Percentiles rank a stretch among this genome's conserved stretches.
Evolutionary conservation across 2,329 filamentous ascomycete genomes (phyloP).

Genomic region (Allantophomopsis lycopodina): DNA sequence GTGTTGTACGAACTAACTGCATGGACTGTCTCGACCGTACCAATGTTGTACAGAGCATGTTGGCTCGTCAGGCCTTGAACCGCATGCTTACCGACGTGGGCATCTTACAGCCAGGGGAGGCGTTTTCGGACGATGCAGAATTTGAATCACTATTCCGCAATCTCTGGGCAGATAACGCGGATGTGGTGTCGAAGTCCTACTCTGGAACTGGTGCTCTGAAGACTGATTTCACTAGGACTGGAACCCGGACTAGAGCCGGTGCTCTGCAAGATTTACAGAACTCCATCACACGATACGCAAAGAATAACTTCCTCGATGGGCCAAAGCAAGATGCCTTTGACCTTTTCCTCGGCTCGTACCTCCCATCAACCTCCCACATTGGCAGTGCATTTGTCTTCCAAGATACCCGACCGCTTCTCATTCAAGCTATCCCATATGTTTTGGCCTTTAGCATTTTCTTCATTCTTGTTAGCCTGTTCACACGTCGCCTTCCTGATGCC

Average conservation of each 20-base stretch:
- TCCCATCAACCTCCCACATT: constrained; percentile 57
- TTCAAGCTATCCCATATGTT: constrained; percentile 90
- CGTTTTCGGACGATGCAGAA: constrained; percentile 61
- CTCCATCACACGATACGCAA: constrained; percentile 75
- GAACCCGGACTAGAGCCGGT: constrained; percentile 73
- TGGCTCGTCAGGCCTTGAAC: constrained; percentile 78
- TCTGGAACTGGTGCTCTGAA: constrained; percentile 95
- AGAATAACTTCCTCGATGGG: constrained; percentile 91
- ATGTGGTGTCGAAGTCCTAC: constrained; percentile 85
- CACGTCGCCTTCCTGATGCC: constrained; percentile 56
- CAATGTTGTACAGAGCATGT: constrained; percentile 95
- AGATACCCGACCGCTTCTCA: constrained; percentile 71
- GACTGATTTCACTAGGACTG: constrained; percentile 94
- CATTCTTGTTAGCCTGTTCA: constrained; percentile 61
- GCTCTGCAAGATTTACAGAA: constrained; percentile 79
- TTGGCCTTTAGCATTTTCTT: constrained; percentile 68
- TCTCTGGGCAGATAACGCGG: constrained; percentile 96
- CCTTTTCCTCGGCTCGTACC: constrained; percentile 78
- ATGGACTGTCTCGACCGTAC: constrained; percentile 99
- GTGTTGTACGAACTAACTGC: constrained; percentile 92
- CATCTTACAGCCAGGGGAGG: constrained; percentile 61
- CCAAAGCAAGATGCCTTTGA: constrained; percentile 93
- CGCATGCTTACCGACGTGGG: constrained; percentile 80
- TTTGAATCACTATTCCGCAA: constrained; percentile 95
- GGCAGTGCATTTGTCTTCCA: constrained; percentile 65